These are phyloP conservation scores for Silene uniflora DNA, from an alignment of 148 eudicot genomes.

Conservation along the genomic window DNA sequence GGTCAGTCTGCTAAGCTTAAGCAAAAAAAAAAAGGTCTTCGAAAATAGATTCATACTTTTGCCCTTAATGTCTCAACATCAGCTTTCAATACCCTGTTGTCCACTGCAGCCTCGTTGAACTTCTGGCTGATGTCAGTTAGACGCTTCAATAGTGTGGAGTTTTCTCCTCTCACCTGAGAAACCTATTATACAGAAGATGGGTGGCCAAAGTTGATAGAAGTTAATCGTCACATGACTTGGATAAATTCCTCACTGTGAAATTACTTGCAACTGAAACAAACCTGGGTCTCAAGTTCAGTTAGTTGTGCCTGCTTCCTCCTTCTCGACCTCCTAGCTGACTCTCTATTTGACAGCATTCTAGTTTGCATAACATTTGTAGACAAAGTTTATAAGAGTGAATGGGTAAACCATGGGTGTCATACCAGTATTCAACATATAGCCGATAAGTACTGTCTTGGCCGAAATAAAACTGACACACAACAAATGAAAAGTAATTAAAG, in stretches of 20 bases:
- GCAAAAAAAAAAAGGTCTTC: no score
- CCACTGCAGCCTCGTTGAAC: slow-evolving; percentile 93
- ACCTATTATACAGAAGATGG: slow-evolving; percentile 42
- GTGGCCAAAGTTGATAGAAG: background rate
- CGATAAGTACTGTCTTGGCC: background rate
- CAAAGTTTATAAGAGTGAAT: background rate
- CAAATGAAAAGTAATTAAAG: no score
- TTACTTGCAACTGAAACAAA: slow-evolving; percentile 19
- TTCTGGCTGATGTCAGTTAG: slow-evolving; percentile 80
- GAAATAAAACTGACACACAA: background rate
- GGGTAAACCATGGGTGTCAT: background rate
- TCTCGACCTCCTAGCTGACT: slow-evolving; percentile 97
- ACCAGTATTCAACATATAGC: background rate
- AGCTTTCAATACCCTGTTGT: slow-evolving; percentile 95
- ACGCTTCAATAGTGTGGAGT: slow-evolving; percentile 84
- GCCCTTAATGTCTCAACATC: slow-evolving; percentile 97
- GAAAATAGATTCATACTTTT: slow-evolving; percentile 47
- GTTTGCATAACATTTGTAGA: slow-evolving; percentile 3
- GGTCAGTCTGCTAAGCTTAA: background rate
- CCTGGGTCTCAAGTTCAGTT: slow-evolving; percentile 96
- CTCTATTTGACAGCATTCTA: slow-evolving; percentile 99
- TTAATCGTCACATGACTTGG: background rate
- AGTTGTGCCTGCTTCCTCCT: slow-evolving; percentile 96
- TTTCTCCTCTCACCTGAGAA: slow-evolving; percentile 79
- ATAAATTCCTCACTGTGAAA: background rate